Evolutionary conservation across 352 stramenopile genomes (phyloP).

Genomic region (Phytophthora uliginosa): DNA sequence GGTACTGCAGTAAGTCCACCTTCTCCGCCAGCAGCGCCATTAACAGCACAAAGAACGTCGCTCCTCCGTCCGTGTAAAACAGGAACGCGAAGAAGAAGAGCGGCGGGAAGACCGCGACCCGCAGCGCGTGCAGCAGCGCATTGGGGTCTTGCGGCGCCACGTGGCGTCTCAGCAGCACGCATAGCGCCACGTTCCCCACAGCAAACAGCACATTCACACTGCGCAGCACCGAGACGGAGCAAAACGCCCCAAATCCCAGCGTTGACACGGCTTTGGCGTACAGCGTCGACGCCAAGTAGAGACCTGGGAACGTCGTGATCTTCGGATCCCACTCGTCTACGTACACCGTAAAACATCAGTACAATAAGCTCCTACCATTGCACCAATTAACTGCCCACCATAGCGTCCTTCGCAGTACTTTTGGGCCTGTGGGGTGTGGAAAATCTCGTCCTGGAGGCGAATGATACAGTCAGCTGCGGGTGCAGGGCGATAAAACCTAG

Average conservation of each 20-base stretch:
- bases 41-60: slow-evolving; percentile 91
- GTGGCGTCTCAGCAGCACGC: slow-evolving; percentile 56
- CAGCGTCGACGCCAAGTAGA: slow-evolving; percentile 79
- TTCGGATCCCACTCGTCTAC: slow-evolving; percentile 91
- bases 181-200: slow-evolving; percentile 60
- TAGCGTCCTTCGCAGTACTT: slow-evolving; percentile 83
- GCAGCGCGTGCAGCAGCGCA: slow-evolving; percentile 69
- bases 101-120: slow-evolving; percentile 82
- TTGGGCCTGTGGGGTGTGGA: slow-evolving; percentile 85
- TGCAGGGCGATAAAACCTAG: neutral
- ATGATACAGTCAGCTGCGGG: neutral
- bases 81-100: slow-evolving; percentile 92
- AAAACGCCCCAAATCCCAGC: slow-evolving; percentile 44
- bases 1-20: slow-evolving; percentile 56
- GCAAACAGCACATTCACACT: slow-evolving; percentile 88
- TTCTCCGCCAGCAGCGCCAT: slow-evolving; percentile 77
- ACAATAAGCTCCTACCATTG: neutral
- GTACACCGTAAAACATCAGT: neutral
- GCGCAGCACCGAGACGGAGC: slow-evolving; percentile 71
- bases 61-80: slow-evolving; percentile 92
- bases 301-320: slow-evolving; percentile 93
- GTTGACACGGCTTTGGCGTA: slow-evolving; percentile 39
- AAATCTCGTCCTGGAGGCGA: slow-evolving; percentile 82
- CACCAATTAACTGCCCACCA: slow-evolving; percentile 38
- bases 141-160: slow-evolving; percentile 56